Evolutionary conservation across 73 alveolate species (phyloP).

Genomic region (Tetrahymena malaccensis): DNA sequence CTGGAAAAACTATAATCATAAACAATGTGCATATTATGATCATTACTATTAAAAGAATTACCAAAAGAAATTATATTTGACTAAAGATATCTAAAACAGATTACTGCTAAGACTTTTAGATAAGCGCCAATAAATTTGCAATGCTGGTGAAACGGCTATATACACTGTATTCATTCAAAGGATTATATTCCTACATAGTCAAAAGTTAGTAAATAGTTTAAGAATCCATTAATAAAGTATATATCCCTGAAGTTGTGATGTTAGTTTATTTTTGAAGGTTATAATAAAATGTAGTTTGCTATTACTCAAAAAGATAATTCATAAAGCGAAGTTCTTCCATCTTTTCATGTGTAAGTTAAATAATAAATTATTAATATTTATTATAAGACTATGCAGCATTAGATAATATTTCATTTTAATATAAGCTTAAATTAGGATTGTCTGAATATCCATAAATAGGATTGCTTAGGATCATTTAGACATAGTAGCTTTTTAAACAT

Average conservation of each 20-base stretch:
- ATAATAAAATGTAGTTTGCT: too few species aligned
- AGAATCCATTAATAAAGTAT: not conserved
- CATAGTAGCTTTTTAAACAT: not conserved
- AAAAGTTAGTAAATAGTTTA: not conserved
- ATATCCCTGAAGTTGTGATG: not conserved
- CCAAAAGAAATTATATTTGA: not conserved
- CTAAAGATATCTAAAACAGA: not conserved
- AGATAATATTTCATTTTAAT: not conserved
- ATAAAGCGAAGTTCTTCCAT: not conserved
- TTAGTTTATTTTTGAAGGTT: not conserved
- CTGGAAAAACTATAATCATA: not conserved
- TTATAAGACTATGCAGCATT: not conserved
- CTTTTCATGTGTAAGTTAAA: not conserved
- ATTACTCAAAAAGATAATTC: not conserved
- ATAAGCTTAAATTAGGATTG: not conserved
- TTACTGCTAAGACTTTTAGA: not conserved
- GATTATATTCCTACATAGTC: not conserved
- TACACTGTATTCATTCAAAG: not conserved
- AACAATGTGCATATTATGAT: not conserved
- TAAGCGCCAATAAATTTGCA: not conserved
- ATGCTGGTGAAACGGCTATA: not conserved
- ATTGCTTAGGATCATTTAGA: not conserved
- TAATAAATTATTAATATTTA: not conserved
- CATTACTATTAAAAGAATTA: not conserved
- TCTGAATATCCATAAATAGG: not conserved